Percentiles rank a stretch among this genome's conserved stretches.
Conservation (phyloP, 768 basidiomycete genomes). For the Suillus occidentalis region DNA sequence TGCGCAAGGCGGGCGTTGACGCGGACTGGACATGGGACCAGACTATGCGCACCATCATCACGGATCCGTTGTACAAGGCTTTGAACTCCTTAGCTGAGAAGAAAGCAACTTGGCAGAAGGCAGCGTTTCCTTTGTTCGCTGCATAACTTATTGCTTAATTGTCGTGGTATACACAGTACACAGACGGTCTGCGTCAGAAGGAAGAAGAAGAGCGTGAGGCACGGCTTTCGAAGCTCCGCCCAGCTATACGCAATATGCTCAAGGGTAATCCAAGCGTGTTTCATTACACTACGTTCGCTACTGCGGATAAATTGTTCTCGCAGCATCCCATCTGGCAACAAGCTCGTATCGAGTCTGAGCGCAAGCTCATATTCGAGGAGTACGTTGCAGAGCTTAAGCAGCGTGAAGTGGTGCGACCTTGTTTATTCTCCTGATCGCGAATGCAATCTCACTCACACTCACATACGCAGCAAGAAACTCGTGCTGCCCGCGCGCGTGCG, state of each 20-base stretch:
- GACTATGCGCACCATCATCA: constrained; percentile 97
- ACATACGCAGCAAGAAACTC: constrained; percentile 65
- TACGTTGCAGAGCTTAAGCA: constrained; percentile 84
- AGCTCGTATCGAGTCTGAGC: constrained; percentile 80
- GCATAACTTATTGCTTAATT: background rate
- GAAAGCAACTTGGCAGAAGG: constrained; percentile 93
- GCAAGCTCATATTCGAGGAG: constrained; percentile 88
- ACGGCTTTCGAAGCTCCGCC: constrained; percentile 81
- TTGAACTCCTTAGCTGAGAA: constrained; percentile 92
- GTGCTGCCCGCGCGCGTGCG: constrained; percentile 74
- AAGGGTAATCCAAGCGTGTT: constrained; percentile 86
- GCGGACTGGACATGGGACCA: constrained; percentile 97
- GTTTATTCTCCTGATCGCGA: constrained; percentile 4
- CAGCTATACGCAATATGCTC: constrained; percentile 83
- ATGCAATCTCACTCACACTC: constrained; percentile 10
- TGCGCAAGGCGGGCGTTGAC: constrained; percentile 88
- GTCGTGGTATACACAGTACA: constrained; percentile 50
- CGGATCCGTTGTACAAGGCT: constrained; percentile 95
- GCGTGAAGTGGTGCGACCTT: constrained; percentile 76
- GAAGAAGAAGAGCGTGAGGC: constrained; percentile 87
- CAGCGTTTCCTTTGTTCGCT: constrained; percentile 33
- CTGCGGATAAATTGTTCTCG: constrained; percentile 83
- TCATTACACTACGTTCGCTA: constrained; percentile 88
- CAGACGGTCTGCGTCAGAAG: constrained; percentile 70
- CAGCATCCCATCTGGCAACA: constrained; percentile 92